Evolutionary conservation across 2,329 filamentous ascomycete species (phyloP).

Genomic region (Ilyonectria robusta): DNA sequence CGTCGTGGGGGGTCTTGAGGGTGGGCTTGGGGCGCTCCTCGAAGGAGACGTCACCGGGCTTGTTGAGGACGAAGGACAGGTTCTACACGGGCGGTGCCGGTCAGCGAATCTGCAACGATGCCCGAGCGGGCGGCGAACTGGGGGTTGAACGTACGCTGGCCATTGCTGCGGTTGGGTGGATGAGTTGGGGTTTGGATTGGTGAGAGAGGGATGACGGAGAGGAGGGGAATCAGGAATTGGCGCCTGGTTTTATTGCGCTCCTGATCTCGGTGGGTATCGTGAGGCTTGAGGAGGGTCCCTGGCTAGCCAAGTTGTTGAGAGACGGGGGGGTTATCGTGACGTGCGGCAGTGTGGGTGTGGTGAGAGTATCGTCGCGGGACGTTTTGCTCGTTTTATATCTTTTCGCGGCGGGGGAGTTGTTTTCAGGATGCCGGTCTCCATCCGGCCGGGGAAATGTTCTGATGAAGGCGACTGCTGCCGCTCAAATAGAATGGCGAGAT

Average conservation of each 20-base stretch:
- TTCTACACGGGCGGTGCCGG: slow-evolving; percentile 67
- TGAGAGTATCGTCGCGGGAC: slow-evolving; percentile 9
- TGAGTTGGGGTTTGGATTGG: slow-evolving; percentile 9
- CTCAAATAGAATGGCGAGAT: slow-evolving; percentile 42
- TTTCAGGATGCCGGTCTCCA: slow-evolving; percentile 23
- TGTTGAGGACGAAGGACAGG: slow-evolving; percentile 87
- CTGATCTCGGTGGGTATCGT: slow-evolving; percentile 29
- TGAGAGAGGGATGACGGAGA: neutral
- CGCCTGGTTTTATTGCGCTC: slow-evolving; percentile 13
- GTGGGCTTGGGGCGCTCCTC: slow-evolving; percentile 82
- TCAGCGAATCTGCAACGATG: slow-evolving; percentile 16
- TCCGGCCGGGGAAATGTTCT: slow-evolving; percentile 39
- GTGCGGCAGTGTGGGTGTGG: slow-evolving; percentile 28
- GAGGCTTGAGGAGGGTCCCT: slow-evolving; percentile 29
- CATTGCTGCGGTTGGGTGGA: slow-evolving; percentile 36
- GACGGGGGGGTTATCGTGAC: slow-evolving; percentile 29
- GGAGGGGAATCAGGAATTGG: neutral
- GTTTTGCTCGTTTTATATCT: slow-evolving; percentile 18
- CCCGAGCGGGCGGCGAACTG: neutral
- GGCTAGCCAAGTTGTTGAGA: slow-evolving; percentile 31
- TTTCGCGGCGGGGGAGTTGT: slow-evolving; percentile 3
- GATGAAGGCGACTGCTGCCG: slow-evolving; percentile 36
- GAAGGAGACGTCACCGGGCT: slow-evolving; percentile 79
- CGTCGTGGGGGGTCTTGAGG: slow-evolving; percentile 78
- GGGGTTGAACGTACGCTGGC: slow-evolving; percentile 40